Percentiles rank a stretch among this genome's conserved stretches.
Evolutionary conservation across 2,329 filamentous ascomycete species (phyloP).

Genomic region (Fusarium sp.): DNA sequence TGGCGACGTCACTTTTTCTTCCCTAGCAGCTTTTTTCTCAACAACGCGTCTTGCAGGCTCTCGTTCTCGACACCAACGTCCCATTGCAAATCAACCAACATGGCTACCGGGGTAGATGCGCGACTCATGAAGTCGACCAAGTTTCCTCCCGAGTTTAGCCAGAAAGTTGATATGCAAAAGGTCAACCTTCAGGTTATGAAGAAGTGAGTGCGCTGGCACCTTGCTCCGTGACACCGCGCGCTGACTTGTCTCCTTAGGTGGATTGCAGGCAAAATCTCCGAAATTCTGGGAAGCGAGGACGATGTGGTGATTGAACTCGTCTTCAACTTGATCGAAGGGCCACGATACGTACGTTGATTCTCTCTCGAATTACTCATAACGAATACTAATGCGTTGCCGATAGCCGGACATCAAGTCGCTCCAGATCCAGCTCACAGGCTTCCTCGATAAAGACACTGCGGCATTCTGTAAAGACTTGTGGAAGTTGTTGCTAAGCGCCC

Average conservation of each 20-base stretch:
- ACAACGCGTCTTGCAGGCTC: constrained; percentile 29
- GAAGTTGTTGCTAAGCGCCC: constrained; percentile 90
- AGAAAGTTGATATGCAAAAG: constrained; percentile 97
- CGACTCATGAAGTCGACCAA: constrained; percentile 92
- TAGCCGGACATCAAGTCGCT: constrained; percentile 96
- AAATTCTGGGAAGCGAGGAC: constrained; percentile 91
- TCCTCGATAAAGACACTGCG: constrained; percentile 91
- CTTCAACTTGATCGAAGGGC: constrained; percentile 76
- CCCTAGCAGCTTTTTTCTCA: constrained; percentile 36
- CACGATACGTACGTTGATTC: constrained; percentile 73
- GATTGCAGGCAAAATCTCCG: constrained; percentile 89
- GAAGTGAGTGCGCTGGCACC: constrained; percentile 69
- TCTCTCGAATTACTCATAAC: constrained; percentile 9
- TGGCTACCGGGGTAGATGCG: constrained; percentile 87
- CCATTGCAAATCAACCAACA: constrained; percentile 53
- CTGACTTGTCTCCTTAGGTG: constrained; percentile 69
- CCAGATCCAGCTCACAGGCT: constrained; percentile 94
- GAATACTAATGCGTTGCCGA: constrained; percentile 42
- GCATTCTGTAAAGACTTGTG: constrained; percentile 93
- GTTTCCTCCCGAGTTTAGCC: constrained; percentile 91
- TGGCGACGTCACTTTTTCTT: constrained; percentile 49
- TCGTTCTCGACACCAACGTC: constrained; percentile 23
- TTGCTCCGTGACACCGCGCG: constrained; percentile 2
- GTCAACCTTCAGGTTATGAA: constrained; percentile 98
- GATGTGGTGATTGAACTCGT: constrained; percentile 93